Evolutionary conservation across 345 rosid genomes (phyloP).

Genomic region (Heritiera littoralis): DNA sequence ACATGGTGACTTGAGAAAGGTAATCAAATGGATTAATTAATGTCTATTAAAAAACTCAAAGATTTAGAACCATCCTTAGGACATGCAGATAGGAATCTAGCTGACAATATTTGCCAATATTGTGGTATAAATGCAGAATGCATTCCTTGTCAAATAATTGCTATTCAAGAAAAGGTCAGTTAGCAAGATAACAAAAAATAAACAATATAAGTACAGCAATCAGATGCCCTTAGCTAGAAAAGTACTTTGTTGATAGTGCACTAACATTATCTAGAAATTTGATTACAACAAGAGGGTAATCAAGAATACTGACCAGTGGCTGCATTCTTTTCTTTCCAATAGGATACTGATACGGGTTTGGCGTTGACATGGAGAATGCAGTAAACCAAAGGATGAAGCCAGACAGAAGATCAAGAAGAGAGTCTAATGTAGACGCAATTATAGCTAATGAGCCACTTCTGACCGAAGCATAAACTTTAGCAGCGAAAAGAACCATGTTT

Average conservation of each 20-base stretch:
- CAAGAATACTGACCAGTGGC: slow-evolving; percentile 72
- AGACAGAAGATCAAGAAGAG: slow-evolving; percentile 98
- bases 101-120: neutral
- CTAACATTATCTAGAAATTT: neutral
- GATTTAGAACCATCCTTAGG: neutral
- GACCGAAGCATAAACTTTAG: slow-evolving; percentile 92
- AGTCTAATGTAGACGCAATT: slow-evolving; percentile 93
- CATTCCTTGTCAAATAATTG: neutral
- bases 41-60: neutral
- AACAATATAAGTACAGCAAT: neutral
- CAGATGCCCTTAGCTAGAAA: neutral
- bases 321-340: slow-evolving; percentile 99
- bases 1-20: neutral
- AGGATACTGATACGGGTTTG: slow-evolving; percentile 92
- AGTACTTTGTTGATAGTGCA: neutral
- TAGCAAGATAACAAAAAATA: neutral
- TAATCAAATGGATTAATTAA: neutral
- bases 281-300: neutral
- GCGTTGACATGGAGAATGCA: slow-evolving; percentile 98
- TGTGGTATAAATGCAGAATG: neutral
- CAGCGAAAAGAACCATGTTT: slow-evolving; percentile 89
- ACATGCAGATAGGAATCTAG: neutral
- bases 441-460: slow-evolving; percentile 93
- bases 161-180: neutral
- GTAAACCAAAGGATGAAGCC: slow-evolving; percentile 99